Conservation (phyloP, 116 monocot species). For the Papilionanthe hybrid region DNA sequence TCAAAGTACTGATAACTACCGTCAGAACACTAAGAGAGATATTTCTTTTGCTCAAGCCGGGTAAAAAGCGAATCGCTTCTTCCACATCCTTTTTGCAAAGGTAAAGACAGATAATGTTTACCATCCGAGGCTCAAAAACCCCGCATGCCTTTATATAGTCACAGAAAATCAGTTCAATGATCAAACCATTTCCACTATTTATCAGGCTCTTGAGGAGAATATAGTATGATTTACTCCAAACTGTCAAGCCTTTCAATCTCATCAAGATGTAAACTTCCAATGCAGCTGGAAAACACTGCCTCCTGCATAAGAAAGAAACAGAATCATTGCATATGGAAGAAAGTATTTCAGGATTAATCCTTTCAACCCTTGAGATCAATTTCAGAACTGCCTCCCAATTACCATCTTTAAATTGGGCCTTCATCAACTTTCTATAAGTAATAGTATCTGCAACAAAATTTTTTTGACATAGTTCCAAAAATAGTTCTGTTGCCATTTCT, state of each 20-base stretch:
- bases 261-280: conserved; percentile 42
- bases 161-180: conserved; percentile 28
- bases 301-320: conserved; percentile 49
- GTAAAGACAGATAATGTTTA: conserved; percentile 35
- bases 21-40: conserved; percentile 37
- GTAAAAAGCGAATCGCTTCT: conserved; percentile 26
- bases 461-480: conserved; percentile 41
- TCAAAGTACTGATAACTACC: conserved; percentile 32
- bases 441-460: conserved; percentile 18
- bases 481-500: conserved; percentile 49
- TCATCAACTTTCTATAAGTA: conserved; percentile 43
- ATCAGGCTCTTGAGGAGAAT: conserved; percentile 46
- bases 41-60: conserved; percentile 16
- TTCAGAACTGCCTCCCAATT: conserved; percentile 42
- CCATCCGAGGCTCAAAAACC: conserved; percentile 28
- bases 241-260: conserved; percentile 28
- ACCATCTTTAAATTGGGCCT: conserved; percentile 30
- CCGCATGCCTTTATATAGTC: conserved; percentile 61
- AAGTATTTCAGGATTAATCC: conserved; percentile 25
- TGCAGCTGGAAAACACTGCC: conserved; percentile 32
- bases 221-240: conserved; percentile 52
- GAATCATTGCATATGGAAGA: conserved; percentile 53
- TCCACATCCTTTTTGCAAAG: conserved; percentile 43
- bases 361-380: conserved; percentile 41
- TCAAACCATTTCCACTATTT: conserved; percentile 20